Evolutionary conservation across 176 grass and related monocot genomes (phyloP).

Genomic region (Panicum miliaceum): DNA sequence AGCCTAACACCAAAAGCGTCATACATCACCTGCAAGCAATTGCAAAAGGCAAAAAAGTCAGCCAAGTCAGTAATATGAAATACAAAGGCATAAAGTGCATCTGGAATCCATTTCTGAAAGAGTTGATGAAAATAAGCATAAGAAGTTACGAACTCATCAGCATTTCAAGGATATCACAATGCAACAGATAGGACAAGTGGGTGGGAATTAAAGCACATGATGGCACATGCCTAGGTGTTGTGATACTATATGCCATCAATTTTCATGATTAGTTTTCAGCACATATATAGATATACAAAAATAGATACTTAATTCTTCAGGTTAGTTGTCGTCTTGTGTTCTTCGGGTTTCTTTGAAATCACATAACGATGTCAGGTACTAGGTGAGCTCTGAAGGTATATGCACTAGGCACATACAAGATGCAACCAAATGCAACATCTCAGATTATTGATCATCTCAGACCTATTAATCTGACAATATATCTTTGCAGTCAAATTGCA

Average conservation of each 20-base stretch:
- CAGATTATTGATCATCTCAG: background rate
- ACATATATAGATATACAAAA: background rate
- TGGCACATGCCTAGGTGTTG: slow-evolving; percentile 5
- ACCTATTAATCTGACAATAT: background rate
- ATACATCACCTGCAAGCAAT: slow-evolving; percentile 84
- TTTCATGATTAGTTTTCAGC: background rate
- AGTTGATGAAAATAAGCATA: background rate
- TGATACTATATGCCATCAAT: background rate
- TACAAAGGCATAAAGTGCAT: background rate
- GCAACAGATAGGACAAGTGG: background rate
- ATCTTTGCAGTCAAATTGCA: background rate
- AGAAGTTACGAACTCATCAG: background rate
- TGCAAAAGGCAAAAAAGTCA: background rate
- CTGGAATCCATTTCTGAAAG: slow-evolving; percentile 18
- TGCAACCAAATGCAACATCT: background rate
- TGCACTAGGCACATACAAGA: background rate
- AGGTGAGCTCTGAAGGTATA: background rate
- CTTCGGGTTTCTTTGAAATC: background rate
- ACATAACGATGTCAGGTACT: background rate
- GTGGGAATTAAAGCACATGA: slow-evolving; percentile 24
- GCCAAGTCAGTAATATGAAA: background rate
- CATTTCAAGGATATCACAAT: background rate
- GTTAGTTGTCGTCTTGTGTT: background rate
- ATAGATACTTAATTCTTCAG: background rate
- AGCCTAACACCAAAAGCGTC: slow-evolving; percentile 98